A percentile compares a stretch with the other conserved stretches of the same genome.
Evolutionary conservation across 208 protist species (phyloP).

Genomic region (Leishmania turanica): DNA sequence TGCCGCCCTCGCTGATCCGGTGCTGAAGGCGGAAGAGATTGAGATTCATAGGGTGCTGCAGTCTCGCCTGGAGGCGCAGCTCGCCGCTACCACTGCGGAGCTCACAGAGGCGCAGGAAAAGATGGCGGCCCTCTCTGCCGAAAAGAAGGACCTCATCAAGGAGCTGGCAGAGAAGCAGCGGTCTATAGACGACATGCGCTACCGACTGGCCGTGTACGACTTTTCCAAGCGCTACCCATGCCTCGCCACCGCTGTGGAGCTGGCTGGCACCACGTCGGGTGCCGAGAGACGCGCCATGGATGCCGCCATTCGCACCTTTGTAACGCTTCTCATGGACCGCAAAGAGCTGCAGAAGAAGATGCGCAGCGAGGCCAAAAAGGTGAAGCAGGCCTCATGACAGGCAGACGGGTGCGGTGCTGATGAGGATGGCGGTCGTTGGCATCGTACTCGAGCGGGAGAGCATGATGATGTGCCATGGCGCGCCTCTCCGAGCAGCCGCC

Average conservation of each 20-base stretch:
- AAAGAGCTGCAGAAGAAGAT: constrained; percentile 73
- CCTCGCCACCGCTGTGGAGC: constrained; percentile 50
- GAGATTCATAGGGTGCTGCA: constrained; percentile 56
- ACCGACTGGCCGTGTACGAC: constrained; percentile 65
- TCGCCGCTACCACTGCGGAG: constrained; percentile 25
- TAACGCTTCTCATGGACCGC: constrained; percentile 55
- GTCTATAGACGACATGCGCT: constrained; percentile 70
- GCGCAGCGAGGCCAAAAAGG: constrained; percentile 37
- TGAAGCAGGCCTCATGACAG: constrained; percentile 7
- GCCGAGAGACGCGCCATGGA: constrained; percentile 59
- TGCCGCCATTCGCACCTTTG: constrained; percentile 45
- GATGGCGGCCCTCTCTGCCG: constrained; percentile 19
- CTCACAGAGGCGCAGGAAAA: constrained; percentile 22
- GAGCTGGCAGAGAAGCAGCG: constrained; percentile 41
- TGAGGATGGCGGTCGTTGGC: neutral
- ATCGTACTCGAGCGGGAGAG: neutral
- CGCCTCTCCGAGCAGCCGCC: neutral
- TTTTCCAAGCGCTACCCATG: constrained; percentile 59
- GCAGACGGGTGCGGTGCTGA: neutral
- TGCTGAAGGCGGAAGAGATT: constrained; percentile 73
- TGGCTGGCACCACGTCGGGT: constrained; percentile 50
- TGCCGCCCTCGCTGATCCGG: constrained; percentile 55
- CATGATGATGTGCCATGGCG: neutral
- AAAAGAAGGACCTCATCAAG: constrained; percentile 26
- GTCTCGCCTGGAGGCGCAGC: constrained; percentile 31